Conservation (phyloP, 2,329 filamentous ascomycete species). For the Beauveria pseudobassiana region DNA sequence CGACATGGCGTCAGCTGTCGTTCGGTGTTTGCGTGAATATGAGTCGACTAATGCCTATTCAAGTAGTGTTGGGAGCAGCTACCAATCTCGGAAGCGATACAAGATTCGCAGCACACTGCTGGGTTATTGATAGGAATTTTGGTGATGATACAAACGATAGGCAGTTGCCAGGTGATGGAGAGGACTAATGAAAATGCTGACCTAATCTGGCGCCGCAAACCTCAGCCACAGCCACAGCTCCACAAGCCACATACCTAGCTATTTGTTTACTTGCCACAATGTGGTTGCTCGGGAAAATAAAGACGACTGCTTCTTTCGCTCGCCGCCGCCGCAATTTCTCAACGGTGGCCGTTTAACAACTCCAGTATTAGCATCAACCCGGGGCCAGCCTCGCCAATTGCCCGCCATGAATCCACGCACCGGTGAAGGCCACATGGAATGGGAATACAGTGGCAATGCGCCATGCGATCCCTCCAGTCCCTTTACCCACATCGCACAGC, state of each 20-base stretch:
- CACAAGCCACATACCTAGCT: neutral
- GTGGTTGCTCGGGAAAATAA: slow-evolving; percentile 11
- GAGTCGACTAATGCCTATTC: neutral
- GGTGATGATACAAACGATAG: neutral
- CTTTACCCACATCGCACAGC: slow-evolving; percentile 46
- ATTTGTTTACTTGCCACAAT: slow-evolving; percentile 12
- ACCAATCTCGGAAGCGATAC: neutral
- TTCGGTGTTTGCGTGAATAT: neutral
- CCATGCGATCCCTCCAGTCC: slow-evolving; percentile 55
- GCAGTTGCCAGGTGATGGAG: neutral
- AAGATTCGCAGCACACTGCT: too few relatives aligned
- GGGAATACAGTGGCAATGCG: slow-evolving; percentile 53
- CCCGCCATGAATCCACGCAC: slow-evolving; percentile 45
- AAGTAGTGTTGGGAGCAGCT: neutral
- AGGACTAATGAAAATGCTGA: slow-evolving; percentile 6
- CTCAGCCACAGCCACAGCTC: neutral
- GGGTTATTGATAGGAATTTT: too few relatives aligned
- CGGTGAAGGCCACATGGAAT: slow-evolving; percentile 58
- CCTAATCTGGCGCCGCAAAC: neutral
- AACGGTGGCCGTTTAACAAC: neutral
- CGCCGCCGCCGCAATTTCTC: neutral
- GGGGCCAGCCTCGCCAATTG: neutral
- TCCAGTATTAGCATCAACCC: neutral
- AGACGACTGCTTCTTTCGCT: neutral
- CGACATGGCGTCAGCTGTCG: slow-evolving; percentile 29